Conservation (phyloP, 2,329 filamentous ascomycete species). For the Cylindrodendrum hubeiense region DNA sequence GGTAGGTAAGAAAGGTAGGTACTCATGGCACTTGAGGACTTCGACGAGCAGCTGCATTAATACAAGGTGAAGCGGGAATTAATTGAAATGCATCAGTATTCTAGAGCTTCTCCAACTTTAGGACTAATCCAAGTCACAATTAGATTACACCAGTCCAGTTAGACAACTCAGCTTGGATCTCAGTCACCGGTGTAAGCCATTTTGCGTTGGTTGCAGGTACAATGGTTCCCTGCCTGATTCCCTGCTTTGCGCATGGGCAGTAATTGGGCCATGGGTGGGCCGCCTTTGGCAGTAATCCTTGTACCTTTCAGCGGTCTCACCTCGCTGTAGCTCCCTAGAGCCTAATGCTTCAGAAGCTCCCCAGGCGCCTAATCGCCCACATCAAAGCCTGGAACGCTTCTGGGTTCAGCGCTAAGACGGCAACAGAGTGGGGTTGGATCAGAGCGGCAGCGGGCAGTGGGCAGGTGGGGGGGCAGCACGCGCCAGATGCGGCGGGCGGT, state of each 20-base stretch:
- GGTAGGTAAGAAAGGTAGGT: no score
- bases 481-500: slow-evolving; percentile 44
- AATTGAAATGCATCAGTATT: not conserved
- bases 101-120: not conserved
- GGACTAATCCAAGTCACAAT: not conserved
- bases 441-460: slow-evolving; percentile 1
- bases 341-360: slow-evolving; percentile 1
- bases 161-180: not conserved
- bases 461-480: slow-evolving; percentile 19
- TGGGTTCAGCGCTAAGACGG: slow-evolving; percentile 15
- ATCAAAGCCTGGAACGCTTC: not conserved
- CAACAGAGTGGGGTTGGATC: slow-evolving; percentile 9
- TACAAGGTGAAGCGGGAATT: not conserved
- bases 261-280: not conserved
- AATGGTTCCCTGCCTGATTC: not conserved
- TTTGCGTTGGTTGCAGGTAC: not conserved
- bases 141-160: not conserved
- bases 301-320: not conserved
- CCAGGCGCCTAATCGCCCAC: not conserved
- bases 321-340: not conserved
- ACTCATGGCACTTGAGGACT: no score
- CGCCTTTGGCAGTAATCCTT: not conserved
- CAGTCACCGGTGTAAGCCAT: not conserved
- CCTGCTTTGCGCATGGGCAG: not conserved
- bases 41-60: not conserved